Conservation (phyloP, 495 filamentous ascomycete genomes). For the Penicillium bovifimosum region DNA sequence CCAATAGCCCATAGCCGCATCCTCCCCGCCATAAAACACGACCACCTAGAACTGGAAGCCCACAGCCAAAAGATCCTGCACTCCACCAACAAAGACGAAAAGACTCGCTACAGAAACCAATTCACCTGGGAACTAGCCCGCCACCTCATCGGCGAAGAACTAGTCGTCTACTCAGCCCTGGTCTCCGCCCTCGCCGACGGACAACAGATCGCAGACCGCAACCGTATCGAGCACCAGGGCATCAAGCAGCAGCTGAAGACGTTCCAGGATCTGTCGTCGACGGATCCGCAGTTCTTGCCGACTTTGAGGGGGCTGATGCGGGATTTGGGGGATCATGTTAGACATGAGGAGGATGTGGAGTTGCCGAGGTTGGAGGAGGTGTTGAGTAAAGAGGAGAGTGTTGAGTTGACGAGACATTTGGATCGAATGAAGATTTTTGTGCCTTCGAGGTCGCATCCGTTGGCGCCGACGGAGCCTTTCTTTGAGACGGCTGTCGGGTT, state of each 20-base stretch:
- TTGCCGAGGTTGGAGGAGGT: slow-evolving; percentile 47
- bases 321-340: slow-evolving; percentile 48
- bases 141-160: slow-evolving; percentile 60
- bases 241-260: slow-evolving; percentile 53
- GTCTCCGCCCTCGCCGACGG: slow-evolving; percentile 52
- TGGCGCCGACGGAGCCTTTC: slow-evolving; percentile 20
- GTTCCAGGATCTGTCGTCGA: slow-evolving; percentile 49
- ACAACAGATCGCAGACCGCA: slow-evolving; percentile 44
- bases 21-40: slow-evolving; percentile 52
- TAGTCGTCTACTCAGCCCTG: slow-evolving; percentile 64
- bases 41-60: slow-evolving; percentile 57
- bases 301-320: slow-evolving; percentile 46
- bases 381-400: slow-evolving; percentile 34
- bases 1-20: slow-evolving; percentile 22
- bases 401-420: slow-evolving; percentile 44
- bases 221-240: slow-evolving; percentile 53
- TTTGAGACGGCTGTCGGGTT: slow-evolving; percentile 25
- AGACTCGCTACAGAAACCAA: slow-evolving; percentile 54
- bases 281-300: slow-evolving; percentile 42
- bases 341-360: slow-evolving; percentile 53
- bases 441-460: slow-evolving; percentile 51
- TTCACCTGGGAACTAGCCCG: slow-evolving; percentile 69
- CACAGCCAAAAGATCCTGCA: slow-evolving; percentile 54
- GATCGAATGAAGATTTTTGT: slow-evolving; percentile 54
- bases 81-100: slow-evolving; percentile 41